Conservation (phyloP, 495 filamentous ascomycete genomes). For the Barbatosphaeria neglecta region DNA sequence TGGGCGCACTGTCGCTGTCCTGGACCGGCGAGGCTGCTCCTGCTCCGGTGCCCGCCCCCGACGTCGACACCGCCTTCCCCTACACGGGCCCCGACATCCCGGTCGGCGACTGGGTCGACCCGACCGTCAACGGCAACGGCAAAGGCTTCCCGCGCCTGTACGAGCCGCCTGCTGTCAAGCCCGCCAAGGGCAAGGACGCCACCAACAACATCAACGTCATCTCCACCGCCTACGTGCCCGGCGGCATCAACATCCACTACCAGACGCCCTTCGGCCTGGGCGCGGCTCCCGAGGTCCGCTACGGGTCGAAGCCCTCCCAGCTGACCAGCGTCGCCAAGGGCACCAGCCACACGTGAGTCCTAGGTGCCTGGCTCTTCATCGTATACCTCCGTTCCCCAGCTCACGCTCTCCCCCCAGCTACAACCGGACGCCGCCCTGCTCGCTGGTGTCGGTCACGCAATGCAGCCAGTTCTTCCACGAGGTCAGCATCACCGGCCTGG, state of each 20-base stretch:
- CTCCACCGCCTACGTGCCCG: constrained; percentile 33
- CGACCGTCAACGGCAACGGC: constrained; percentile 38
- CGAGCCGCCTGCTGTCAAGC: constrained; percentile 31
- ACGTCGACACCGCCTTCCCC: constrained; percentile 26
- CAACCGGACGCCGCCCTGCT: constrained; percentile 41
- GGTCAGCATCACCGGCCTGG: constrained; percentile 24
- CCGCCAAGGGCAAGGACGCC: constrained; percentile 21
- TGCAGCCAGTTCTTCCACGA: constrained; percentile 42
- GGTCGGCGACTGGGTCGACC: constrained; percentile 40
- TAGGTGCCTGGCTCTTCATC: not conserved
- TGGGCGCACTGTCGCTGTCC: not conserved
- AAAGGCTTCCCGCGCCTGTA: constrained; percentile 40
- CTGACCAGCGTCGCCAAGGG: constrained; percentile 24
- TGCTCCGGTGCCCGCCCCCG: constrained; percentile 5
- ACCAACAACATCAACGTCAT: constrained; percentile 46
- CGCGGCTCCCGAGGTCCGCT: constrained; percentile 26
- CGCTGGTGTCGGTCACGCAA: constrained; percentile 31
- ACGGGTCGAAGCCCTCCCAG: constrained; percentile 18
- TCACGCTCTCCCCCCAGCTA: constrained; percentile 30
- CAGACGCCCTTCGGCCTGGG: constrained; percentile 43
- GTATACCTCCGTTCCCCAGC: no score
- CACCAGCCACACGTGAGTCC: constrained; percentile 1
- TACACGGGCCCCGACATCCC: constrained; percentile 39
- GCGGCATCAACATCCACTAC: constrained; percentile 41
- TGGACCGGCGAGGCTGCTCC: not conserved